Base-by-base conservation (phyloP, 129 eudicot genomes). In the Escallonia rubra region DNA sequence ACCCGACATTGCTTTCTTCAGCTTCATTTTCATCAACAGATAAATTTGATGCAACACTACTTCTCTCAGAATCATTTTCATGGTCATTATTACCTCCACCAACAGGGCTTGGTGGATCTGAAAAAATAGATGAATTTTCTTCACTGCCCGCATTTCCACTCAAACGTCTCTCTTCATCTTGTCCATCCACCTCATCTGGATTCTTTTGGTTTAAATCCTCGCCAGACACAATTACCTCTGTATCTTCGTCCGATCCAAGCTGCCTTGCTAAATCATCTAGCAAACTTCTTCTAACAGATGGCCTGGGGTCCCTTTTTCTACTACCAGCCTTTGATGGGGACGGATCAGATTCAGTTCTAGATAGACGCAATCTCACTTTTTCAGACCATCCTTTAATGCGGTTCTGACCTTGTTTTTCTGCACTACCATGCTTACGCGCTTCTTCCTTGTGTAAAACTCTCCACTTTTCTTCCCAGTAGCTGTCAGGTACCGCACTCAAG, bases 381-480 rank as follows among this genome's bases (percentile, higher is more conserved):
- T 82, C 90, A 2, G 95, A 76, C 98, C 98, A 89, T 44, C 92
- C 86, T 77, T 81, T 89, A 23, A 63, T 79, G 23, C 64, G 65
- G 40, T 45, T 69, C 16, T 84, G 78, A 47, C 60, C 71, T 77
- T 78, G 73, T 66, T 80, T 80, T 6, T 61, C 68, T 16, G 51
- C 4, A 43, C 61, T 74, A 39, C 23, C 71, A 64, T 85, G 71
- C 74, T 79, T 86, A 55, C 69, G 48, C 70, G 86, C 90, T 79
- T 82, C 95, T 81, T 85, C 95, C 78, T 81, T 81, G 16, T 87
- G 90, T 69, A 82, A 47, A 76, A 75, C 90, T 71, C 97, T 79
- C 99, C 99, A 94, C 66, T 90, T 89, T 49, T 85, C 97, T 76
- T 94, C 99, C 99, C 99, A 94, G 66, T 94, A 94, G 76, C 96